A percentile compares a stretch with the other conserved stretches of the same genome.
phyloP scores from a whole-genome alignment of 768 basidiomycete genomes.

The Lactarius indigo region DNA sequence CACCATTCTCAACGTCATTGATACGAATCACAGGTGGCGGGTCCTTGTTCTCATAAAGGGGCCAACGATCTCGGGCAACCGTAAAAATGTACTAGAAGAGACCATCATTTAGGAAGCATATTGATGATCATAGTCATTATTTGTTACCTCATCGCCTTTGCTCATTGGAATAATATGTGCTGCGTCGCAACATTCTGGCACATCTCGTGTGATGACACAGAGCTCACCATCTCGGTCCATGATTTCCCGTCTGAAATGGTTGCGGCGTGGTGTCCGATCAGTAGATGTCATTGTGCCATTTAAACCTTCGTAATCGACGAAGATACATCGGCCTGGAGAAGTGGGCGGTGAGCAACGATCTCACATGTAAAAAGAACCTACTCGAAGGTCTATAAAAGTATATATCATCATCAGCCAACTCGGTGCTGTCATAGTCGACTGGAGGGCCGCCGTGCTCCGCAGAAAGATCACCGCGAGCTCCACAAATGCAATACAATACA shows the following conservation, averaged over 20 bases:
- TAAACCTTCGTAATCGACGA: background rate
- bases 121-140: background rate
- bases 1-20: background rate
- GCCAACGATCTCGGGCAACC: background rate
- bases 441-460: too few species aligned
- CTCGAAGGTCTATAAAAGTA: background rate
- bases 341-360: background rate
- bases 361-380: background rate
- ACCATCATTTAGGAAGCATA: background rate
- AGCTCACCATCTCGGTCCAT: background rate
- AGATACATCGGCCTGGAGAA: background rate
- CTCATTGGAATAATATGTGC: background rate
- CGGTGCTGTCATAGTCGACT: background rate
- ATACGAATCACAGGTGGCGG: too few species aligned
- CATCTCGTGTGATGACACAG: background rate
- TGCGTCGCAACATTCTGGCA: background rate
- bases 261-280: background rate
- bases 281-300: background rate
- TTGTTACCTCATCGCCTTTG: background rate
- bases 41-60: too few species aligned
- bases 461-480: background rate
- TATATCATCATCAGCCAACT: too few species aligned
- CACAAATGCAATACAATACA: conserved; percentile 3
- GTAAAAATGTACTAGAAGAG: background rate
- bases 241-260: background rate